Evolutionary conservation across 2,329 filamentous ascomycete species (phyloP), one percentile per base, ranked within the genome.

Genomic region (Neopestalotiopsis clavispora): DNA sequence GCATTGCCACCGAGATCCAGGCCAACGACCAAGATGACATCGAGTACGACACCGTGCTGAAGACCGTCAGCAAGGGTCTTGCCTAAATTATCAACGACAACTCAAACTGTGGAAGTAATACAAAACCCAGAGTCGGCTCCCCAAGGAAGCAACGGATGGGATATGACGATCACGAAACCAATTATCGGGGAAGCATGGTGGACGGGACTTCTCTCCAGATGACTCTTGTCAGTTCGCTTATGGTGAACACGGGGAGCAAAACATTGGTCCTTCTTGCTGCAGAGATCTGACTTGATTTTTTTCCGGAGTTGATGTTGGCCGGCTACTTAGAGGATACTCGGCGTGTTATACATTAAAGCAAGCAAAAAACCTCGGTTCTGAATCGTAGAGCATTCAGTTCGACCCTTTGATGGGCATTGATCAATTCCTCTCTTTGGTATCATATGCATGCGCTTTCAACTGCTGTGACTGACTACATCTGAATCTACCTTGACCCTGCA

Each of bases 21-120:
- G 93, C 92, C 85, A 95, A 95, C 85, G 93, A 95, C 81, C 82
- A 84, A 74, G 92, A 94, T 81, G 93, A 95, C 81, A 92, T 96
- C 78, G 92, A 95, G 84, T 91, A 90, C 82, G 89, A 92, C 72
- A 87, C 85, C 77, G 86, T 95, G 79, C 84, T 94, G 81, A 87
- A 86, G 82, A 85, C 83, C 70, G 86, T 91, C 83, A 89, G 86
- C 87, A 89, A 91, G 86, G 85, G 87, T 76, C 45, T 67, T 52
- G 65, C 65, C 32, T 67, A 67, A 67, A 45, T 60, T 17, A 9
- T 23, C 56, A 28, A 28, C 32, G 14, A 30, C 32, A 38, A 34
- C 28, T 38, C 4, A 10, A 38, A 57, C 13, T 23, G 12, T 20
- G 14, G 63, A 65, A 32, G 52, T 38, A 28, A 23, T 32, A 38